Base-by-base conservation (phyloP, 768 basidiomycete species). In the Cystoderma amianthinum region DNA sequence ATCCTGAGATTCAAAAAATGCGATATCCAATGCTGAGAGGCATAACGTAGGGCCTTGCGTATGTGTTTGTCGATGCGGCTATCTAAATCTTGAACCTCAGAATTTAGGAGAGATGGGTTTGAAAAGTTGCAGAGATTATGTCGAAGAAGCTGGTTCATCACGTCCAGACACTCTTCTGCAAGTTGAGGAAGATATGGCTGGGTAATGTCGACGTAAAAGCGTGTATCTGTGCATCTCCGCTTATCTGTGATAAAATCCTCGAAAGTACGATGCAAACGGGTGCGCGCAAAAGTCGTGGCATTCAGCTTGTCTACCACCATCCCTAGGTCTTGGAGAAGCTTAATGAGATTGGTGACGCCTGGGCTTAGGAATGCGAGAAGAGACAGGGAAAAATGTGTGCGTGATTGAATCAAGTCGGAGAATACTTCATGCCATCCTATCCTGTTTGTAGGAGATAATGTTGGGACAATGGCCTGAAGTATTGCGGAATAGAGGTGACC, bases 361-460 rank as follows among this genome's bases (percentile, higher is more conserved):
- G 34, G 34, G 18, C 34, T 36, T 16, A 19, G 17, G 18, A 15
- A 36, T 6, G 34, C 18, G n/a, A 36, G 18, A 7, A 36, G 34
- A 36, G 16, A n/a, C 7, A 36, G 34, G 34, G 34, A 36, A 16
- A 15, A 36, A 13, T 22, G 15, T 12, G 38, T n/a, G 5, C 38
- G 3, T 12, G 38, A 30, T 39, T 23, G 22, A n/a, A 39, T 39
- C 22, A 39, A 30, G 24, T 24, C 21, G 17, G 19, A 5, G 24
- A 39, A 30, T 15, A 39, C 22, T 22, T 22, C 21, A n/a, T 24
- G 38, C 20, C 25, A 22, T 16, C 38, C 38, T 30, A 30, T 39
- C 5, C 13, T 12, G 38, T 10, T n/a, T 4, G 21, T 23, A 16
- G 13, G 13, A 4, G 20, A 4, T n/a, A 11, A 16, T 5, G 15